Evolutionary conservation across 495 filamentous ascomycete species (phyloP), one percentile per base, ranked within the genome.

Genomic region (Collariella sp.): DNA sequence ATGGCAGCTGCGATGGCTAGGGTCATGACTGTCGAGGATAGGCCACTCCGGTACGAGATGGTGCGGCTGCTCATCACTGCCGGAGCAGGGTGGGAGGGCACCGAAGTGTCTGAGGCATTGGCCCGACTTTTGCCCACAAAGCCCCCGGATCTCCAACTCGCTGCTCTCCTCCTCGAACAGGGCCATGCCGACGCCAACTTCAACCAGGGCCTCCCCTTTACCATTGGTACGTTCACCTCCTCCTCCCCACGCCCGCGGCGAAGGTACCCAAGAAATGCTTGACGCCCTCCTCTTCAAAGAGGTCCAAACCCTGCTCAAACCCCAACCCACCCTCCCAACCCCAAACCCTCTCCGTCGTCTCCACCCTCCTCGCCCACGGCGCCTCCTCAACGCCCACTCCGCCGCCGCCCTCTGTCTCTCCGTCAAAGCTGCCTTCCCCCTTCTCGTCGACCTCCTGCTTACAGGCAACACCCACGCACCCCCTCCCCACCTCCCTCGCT

Each of bases 151-250:
- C 62, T 67, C 23, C 58, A 61, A n/a, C 61, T 76, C 1, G 59
- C 67, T 1, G 57, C 60, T 29, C 56, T 69, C 7, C 62, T 78
- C 1, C 59, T 76, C 5, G 67, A 74, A 38, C 62, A 69, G 5
- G 73, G 74, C 3, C 65, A 58, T 12, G 71, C 70, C 12, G 73
- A 78, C 54, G 62, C 70, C 38, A 78, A 78, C 48, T 63, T 67
- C 20, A 64, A 72, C 26, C 50, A 66, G 6, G 70, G 72, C 15
- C 36, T 58, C 11, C 58, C 67, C 16, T 62, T 75, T 13, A 53
- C 46, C 16, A 44, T 59, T 16, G 67, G 67, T 68, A 61, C 7
- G 61, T 48, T 13, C 13, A n/a, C 5, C 20, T 0, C 23, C 20
- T 11, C 20, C 19, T 3, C 63, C 64, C 6, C 72, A 67, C 36